Conservation (phyloP, 2,329 filamentous ascomycete species). For the Curvularia lunata region DNA sequence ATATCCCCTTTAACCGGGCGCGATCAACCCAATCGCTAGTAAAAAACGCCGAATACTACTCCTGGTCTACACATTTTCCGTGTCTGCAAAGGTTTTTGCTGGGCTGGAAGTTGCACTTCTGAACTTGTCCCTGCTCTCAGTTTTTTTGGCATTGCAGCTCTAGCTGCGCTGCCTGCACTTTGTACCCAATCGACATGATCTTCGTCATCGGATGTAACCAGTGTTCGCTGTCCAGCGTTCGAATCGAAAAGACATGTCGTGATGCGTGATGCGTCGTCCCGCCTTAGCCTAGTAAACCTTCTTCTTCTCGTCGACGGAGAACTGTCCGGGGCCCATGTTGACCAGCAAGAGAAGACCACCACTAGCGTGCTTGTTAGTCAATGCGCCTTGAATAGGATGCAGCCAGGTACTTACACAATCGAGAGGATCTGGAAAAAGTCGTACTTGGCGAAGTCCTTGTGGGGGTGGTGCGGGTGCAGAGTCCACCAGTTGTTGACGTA, state of each 20-base stretch:
- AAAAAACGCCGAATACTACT: conserved; percentile 26
- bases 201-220: conserved; percentile 34
- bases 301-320: conserved; percentile 99
- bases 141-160: conserved; percentile 7
- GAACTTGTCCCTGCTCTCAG: conserved; percentile 4
- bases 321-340: conserved; percentile 97
- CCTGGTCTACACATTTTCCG: conserved; percentile 39
- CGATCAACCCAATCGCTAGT: conserved; percentile 29
- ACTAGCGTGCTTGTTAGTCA: conserved; percentile 48
- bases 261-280: conserved; percentile 52
- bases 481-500: conserved; percentile 99
- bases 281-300: conserved; percentile 83
- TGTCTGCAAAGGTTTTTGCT: conserved; percentile 11
- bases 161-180: conserved; percentile 4
- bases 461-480: conserved; percentile 96
- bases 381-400: conserved; percentile 1
- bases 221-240: conserved; percentile 25
- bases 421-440: conserved; percentile 99
- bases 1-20: conserved; percentile 8
- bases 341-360: conserved; percentile 94
- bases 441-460: conserved; percentile 99
- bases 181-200: conserved; percentile 21
- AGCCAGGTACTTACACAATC: conserved; percentile 72
- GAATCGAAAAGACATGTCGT: conserved; percentile 27
- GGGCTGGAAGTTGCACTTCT: conserved; percentile 19